Evolutionary conservation across 2,329 filamentous ascomycete genomes (phyloP), one percentile per base, ranked within the genome.

Genomic region (Mycosphaerelloides madeirae): DNA sequence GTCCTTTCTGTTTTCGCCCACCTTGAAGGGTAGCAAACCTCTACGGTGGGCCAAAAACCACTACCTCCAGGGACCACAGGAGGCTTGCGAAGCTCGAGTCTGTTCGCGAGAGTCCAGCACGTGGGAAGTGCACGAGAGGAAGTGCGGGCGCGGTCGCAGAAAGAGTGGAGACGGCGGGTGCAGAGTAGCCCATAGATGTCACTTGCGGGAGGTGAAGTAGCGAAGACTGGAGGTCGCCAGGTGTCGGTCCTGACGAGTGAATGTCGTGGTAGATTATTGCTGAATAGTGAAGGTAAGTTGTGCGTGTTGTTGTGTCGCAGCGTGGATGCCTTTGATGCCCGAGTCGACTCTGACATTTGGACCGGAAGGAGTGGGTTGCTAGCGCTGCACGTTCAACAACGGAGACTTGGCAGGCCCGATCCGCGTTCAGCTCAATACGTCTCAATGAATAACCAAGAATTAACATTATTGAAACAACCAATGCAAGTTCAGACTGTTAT

Each of bases 71-170:
- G 4, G 20, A 25, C 68, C 71, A 72, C 47, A 72, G 58, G 62
- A 73, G 61, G 37, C 65, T 61, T n/a, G 66, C 70, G 56, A 74
- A 74, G 53, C 67, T 71, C 18, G 70, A 69, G 54, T 73, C 69
- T 57, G 53, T 66, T 56, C 55, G 61, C 52, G 61, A 62, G 54
- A 69, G 59, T 43, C 55, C 56, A 43, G 55, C 42, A 45, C 56
- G 54, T 50, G 48, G 61, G 43, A 64, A 61, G 43, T n/a, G n/a
- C n/a, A n/a, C n/a, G n/a, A n/a, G n/a, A n/a, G 61, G 55, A 37
- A 57, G 52, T 53, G 62, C 62, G 59, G 54, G 53, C 58, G 54
- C 57, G 61, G 52, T 51, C 53, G 54, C 55, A 42, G 53, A 53
- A 45, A 51, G 50, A 38, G 57, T 56, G 56, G 55, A 55, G 55